phyloP scores from a whole-genome alignment of 2,329 filamentous ascomycete species.

The Xylariaceae sp. region DNA sequence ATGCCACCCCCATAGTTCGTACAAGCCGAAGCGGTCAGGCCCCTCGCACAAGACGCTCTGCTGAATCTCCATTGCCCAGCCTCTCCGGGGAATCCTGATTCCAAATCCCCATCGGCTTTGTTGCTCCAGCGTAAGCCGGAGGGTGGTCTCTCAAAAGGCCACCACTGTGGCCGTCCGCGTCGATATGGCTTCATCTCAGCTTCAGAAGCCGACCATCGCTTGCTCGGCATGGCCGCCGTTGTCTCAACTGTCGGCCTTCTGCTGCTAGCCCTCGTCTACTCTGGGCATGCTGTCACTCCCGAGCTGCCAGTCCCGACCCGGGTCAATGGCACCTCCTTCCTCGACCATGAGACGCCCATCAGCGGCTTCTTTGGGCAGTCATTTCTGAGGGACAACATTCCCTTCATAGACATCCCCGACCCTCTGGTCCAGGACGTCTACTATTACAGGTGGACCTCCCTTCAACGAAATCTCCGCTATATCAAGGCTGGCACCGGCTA shows the following conservation, averaged over 20 bases:
- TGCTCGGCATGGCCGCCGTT: slow-evolving; percentile 11
- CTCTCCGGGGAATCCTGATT: too few species aligned
- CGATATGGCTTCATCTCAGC: slow-evolving; percentile 2
- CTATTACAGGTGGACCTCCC: slow-evolving; percentile 35
- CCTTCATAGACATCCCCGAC: slow-evolving; percentile 35
- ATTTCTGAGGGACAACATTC: slow-evolving; percentile 30
- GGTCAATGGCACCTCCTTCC: slow-evolving; percentile 17
- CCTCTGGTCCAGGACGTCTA: slow-evolving; percentile 34
- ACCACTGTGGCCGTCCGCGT: neutral
- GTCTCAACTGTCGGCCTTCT: slow-evolving; percentile 13
- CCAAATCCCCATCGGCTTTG: too few species aligned
- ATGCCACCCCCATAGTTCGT: too few species aligned
- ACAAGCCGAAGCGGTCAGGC: too few species aligned
- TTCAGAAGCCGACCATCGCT: slow-evolving; percentile 8
- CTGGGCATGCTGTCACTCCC: slow-evolving; percentile 3
- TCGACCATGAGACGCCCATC: slow-evolving; percentile 19
- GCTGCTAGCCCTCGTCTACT: slow-evolving; percentile 9
- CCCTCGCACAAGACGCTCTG: too few species aligned
- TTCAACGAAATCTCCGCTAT: slow-evolving; percentile 34
- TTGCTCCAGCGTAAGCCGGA: slow-evolving; percentile 2
- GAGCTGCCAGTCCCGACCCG: neutral
- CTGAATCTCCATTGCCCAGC: too few species aligned
- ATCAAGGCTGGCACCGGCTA: slow-evolving; percentile 31
- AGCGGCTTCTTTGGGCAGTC: slow-evolving; percentile 17
- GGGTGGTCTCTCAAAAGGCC: slow-evolving; percentile 3